A percentile compares a stretch with the other conserved stretches of the same genome.
These are phyloP conservation scores for Candida golubevii DNA, from an alignment of 805 yeast species.

Conservation along the genomic window DNA sequence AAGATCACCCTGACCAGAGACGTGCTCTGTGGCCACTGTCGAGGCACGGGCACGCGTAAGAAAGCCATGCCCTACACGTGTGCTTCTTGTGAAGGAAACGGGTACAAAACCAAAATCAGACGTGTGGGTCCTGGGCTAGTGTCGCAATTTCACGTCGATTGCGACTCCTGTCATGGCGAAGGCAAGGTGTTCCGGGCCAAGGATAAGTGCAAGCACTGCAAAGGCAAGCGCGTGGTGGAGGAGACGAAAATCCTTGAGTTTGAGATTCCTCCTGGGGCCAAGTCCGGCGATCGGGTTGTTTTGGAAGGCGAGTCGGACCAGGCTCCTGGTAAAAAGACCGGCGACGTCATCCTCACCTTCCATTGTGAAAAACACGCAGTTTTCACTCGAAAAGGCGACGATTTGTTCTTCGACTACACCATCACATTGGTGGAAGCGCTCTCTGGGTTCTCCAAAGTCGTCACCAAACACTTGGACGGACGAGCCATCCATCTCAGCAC, in stretches of 20 bases:
- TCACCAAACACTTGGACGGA: constrained; percentile 75
- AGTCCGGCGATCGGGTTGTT: constrained; percentile 55
- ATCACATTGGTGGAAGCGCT: constrained; percentile 77
- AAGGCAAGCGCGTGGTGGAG: constrained; percentile 56
- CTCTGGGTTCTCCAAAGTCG: constrained; percentile 69
- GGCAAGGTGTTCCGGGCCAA: constrained; percentile 59
- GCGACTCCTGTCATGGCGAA: constrained; percentile 66
- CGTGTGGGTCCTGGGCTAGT: constrained; percentile 73
- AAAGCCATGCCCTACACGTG: constrained; percentile 56
- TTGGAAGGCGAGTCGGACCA: constrained; percentile 74
- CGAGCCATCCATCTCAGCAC: constrained; percentile 61
- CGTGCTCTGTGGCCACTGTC: constrained; percentile 66
- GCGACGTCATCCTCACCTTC: constrained; percentile 69
- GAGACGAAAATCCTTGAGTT: constrained; percentile 75
- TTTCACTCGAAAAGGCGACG: constrained; percentile 57
- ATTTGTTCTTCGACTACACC: constrained; percentile 55
- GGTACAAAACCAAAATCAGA: constrained; percentile 53
- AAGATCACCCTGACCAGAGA: constrained; percentile 70
- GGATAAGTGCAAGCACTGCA: constrained; percentile 75
- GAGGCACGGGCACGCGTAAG: constrained; percentile 70
- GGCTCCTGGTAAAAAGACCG: constrained; percentile 65
- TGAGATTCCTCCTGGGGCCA: constrained; percentile 68
- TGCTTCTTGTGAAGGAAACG: constrained; percentile 67
- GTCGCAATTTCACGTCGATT: constrained; percentile 56
- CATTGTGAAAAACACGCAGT: constrained; percentile 43